Evolutionary conservation across 2,329 filamentous ascomycete genomes (phyloP).

Genomic region (Ophiostoma sp.): DNA sequence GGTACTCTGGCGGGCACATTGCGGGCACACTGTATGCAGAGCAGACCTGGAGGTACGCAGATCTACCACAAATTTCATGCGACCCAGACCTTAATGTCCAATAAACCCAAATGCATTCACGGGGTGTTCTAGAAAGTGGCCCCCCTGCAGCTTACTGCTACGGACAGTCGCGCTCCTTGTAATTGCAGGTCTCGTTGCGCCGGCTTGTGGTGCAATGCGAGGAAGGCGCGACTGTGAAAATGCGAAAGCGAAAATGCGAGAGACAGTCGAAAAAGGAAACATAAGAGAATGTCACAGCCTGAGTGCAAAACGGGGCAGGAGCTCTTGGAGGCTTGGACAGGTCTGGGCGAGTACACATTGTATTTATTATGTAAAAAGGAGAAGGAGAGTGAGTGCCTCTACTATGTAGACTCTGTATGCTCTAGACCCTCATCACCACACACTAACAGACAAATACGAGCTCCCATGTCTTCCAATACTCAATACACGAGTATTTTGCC

Average conservation of each 20-base stretch:
- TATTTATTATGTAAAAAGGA: background rate
- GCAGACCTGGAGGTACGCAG: slow-evolving; percentile 12
- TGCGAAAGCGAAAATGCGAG: background rate
- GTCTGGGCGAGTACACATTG: background rate
- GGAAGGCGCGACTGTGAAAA: background rate
- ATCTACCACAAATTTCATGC: background rate
- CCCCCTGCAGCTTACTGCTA: background rate
- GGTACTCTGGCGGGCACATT: background rate
- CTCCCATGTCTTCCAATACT: background rate
- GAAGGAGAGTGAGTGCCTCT: background rate
- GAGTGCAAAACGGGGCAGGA: background rate
- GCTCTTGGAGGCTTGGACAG: background rate
- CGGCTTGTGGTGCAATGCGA: background rate
- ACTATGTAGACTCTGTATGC: too few relatives aligned
- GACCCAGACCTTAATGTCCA: background rate
- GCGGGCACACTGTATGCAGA: background rate
- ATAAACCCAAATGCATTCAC: background rate
- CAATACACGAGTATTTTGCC: background rate
- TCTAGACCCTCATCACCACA: background rate
- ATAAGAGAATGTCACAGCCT: background rate
- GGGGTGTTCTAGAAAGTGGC: background rate
- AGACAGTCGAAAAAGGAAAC: background rate
- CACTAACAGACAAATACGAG: slow-evolving; percentile 1
- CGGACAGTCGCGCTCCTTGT: background rate
- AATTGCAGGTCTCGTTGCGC: background rate